A percentile compares a stretch with the other conserved stretches of the same genome.
Evolutionary conservation across 192 early-diverging fungal genomes (phyloP).

Genomic region (Backusella australiensis): DNA sequence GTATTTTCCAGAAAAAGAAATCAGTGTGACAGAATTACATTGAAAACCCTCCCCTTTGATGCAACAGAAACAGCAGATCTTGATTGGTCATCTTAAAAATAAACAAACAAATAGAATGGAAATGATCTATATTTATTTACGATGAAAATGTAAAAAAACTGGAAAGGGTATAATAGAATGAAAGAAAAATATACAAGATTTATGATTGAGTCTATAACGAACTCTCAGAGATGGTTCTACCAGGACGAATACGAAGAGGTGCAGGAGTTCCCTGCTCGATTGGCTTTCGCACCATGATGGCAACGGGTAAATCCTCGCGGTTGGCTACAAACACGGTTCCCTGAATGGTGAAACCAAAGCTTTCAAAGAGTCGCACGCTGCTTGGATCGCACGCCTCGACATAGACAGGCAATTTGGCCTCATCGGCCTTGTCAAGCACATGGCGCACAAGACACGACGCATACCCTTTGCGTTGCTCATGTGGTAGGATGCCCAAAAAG

Average conservation of each 20-base stretch:
- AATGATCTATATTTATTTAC: not conserved
- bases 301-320: conserved; percentile 21
- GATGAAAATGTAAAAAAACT: not conserved
- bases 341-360: conserved; percentile 22
- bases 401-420: conserved; percentile 15
- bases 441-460: conserved; percentile 19
- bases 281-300: conserved; percentile 23
- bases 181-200: not conserved
- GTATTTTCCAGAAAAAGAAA: no score
- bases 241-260: conserved; percentile 25
- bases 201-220: conserved; percentile 6
- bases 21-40: not conserved
- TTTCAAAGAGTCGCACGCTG: conserved; percentile 29
- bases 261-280: not conserved
- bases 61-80: not conserved
- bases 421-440: conserved; percentile 26
- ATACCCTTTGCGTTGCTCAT: conserved; percentile 32
- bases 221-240: conserved; percentile 22
- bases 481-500: conserved; percentile 26
- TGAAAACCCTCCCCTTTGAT: no score
- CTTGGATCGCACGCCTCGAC: conserved; percentile 11
- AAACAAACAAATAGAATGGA: not conserved
- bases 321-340: not conserved
- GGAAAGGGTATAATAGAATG: not conserved
- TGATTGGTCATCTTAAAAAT: not conserved